phyloP scores from a whole-genome alignment of 345 rosid genomes.

The Raphanus sativus region DNA sequence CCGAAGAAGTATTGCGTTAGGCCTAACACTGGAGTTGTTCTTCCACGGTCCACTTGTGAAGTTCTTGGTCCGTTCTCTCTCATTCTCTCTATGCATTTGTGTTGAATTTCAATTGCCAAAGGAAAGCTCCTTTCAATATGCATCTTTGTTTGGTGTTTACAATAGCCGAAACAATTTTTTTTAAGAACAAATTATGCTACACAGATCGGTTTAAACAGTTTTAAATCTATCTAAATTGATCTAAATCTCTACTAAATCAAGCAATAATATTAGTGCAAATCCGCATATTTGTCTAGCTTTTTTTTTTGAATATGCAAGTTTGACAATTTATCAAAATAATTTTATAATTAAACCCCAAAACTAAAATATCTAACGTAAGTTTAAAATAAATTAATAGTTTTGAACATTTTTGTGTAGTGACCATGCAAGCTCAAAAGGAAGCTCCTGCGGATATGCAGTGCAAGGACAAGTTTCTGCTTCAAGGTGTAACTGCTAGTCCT shows the following conservation, averaged over 20 bases:
- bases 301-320: no score
- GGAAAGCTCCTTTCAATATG: constrained; percentile 71
- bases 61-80: constrained; percentile 52
- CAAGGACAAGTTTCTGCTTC: constrained; percentile 87
- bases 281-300: not conserved
- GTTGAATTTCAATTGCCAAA: constrained; percentile 42
- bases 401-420: not conserved
- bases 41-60: constrained; percentile 65
- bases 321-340: not conserved
- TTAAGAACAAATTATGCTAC: not conserved
- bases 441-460: constrained; percentile 63
- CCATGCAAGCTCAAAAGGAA: not conserved
- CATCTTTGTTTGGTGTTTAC: constrained; percentile 23
- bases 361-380: no score
- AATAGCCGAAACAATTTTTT: not conserved
- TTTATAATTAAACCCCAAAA: no score
- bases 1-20: constrained; percentile 88
- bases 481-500: constrained; percentile 58
- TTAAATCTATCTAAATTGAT: not conserved
- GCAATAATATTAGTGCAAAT: not conserved
- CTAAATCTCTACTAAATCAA: no score
- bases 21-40: constrained; percentile 76
- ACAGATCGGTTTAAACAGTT: no score
- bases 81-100: not conserved
- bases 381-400: not conserved